Evolutionary conservation across 2,329 filamentous ascomycete genomes (phyloP), one percentile per base, ranked within the genome.

Genomic region (Mycosphaerella sp.): DNA sequence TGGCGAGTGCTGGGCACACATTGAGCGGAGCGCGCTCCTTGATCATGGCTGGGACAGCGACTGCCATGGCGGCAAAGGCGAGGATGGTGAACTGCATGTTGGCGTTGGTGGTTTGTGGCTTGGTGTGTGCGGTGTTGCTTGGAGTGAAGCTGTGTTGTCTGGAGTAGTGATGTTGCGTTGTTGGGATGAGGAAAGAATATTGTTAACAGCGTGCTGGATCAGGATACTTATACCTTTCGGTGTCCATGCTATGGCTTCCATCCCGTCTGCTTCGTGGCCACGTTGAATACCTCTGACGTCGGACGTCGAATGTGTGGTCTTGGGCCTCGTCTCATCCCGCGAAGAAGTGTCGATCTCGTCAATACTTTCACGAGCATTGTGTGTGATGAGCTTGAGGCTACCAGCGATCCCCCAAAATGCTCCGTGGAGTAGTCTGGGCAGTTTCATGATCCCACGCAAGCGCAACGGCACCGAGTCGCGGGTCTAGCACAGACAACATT

Each of bases 61-160:
- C n/a, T 34, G 55, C 49, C 16, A 54, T 52, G 7, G 54, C 50
- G 32, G 54, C 41, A 34, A 52, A 49, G 21, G 52, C 47, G 41
- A 59, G 52, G 41, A 46, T 32, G 46, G 50, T 49, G 54, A 59
- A 59, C 18, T 57, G 54, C 56, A 59, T 59, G 34, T 41, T 54
- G 13, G 28, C 17, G 21, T 4, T 25, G 16, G 17, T 13, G 6
- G 16, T 3, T 21, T 21, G 1, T 41, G 30, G 30, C 35, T 42
- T 37, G 25, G 18, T 37, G 6, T 46, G 39, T 37, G 34, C 10
- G 9, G 18, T 45, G n/a, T 12, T 36, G 43, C 12, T 44, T 4
- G 30, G 12, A 18, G 27, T 14, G 21, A 25, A 25, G 21, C 21
- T 25, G 21, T 25, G 21, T 25, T 25, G 21, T 25, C 3, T 25